Conservation (phyloP, 2,329 filamentous ascomycete genomes). For the Ambrosiella xylebori region DNA sequence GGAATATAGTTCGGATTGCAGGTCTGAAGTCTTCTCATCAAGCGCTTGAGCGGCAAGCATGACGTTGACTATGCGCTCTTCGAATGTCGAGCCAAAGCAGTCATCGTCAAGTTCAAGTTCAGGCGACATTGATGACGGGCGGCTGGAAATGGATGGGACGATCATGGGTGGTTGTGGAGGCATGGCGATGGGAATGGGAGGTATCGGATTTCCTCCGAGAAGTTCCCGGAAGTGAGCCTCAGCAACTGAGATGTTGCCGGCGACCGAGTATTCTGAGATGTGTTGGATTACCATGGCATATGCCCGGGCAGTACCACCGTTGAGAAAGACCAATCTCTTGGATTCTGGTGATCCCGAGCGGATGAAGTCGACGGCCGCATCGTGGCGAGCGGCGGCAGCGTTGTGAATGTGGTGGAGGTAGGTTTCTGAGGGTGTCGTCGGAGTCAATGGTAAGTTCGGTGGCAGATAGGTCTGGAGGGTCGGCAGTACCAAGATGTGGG, state of each 20-base stretch:
- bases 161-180: background rate
- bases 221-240: conserved; percentile 3
- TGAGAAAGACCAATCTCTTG: conserved; percentile 41
- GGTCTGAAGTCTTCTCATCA: conserved; percentile 34
- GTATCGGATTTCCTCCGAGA: conserved; percentile 1
- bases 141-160: background rate
- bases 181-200: background rate
- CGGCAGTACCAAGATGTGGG: conserved; percentile 40
- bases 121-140: conserved; percentile 1
- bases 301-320: conserved; percentile 39
- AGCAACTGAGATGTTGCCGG: background rate
- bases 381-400: conserved; percentile 29
- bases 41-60: conserved; percentile 43
- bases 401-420: conserved; percentile 34
- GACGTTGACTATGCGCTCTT: conserved; percentile 35
- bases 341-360: conserved; percentile 26
- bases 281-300: conserved; percentile 35
- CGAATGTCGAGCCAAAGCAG: conserved; percentile 13
- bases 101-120: conserved; percentile 9
- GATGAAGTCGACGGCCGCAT: conserved; percentile 35
- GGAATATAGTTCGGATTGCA: conserved; percentile 35
- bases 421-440: conserved; percentile 16
- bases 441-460: conserved; percentile 23
- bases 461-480: conserved; percentile 30
- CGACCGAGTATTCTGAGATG: conserved; percentile 28